Evolutionary conservation across 768 basidiomycete genomes (phyloP), one percentile per base, ranked within the genome.

Genomic region (Auriscalpium microsporum): DNA sequence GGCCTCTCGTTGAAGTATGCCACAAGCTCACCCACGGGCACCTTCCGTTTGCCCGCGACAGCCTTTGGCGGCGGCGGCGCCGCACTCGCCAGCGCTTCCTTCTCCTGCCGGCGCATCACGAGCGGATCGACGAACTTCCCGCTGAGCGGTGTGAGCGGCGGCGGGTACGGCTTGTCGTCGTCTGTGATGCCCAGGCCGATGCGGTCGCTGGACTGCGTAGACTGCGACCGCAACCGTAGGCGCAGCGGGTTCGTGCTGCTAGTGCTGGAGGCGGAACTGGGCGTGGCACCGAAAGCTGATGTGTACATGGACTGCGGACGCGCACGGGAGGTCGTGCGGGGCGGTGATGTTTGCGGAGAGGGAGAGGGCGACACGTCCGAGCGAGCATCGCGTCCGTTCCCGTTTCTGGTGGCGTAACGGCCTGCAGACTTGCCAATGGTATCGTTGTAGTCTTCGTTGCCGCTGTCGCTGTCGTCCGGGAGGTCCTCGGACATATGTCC

Each of bases 61-160:
- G 69, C 70, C 62, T 71, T 74, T 10, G 54, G 79, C 69, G 79
- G 72, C 60, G 74, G 74, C 4, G 73, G 78, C 40, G 74, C 71
- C 58, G 58, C 54, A 45, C 64, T 73, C 45, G 61, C 63, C 9
- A 66, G 65, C 62, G 75, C 75, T 52, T 74, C 64, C 63, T 63
- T 77, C 68, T 79, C 78, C 70, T 88, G 86, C 61, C 76, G 81
- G 63, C 90, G 77, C 65, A 85, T 63, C 45, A 86, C 69, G 47
- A 91, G 71, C 46, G 90, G 90, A 64, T 93, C 90, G 17, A 92
- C 82, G 65, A 93, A 93, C 67, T 76, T 82, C 28, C 72, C 72
- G 37, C 71, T 66, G 53, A 72, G 69, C 19, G 66, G 61, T 23
- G 62, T 64, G 45, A 56, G 46, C 1, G 64, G 57, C 37, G 65